These are phyloP conservation scores for Thermochaetoides thermophila DNA, from an alignment of 495 filamentous ascomycete genomes.

Conservation along the genomic window DNA sequence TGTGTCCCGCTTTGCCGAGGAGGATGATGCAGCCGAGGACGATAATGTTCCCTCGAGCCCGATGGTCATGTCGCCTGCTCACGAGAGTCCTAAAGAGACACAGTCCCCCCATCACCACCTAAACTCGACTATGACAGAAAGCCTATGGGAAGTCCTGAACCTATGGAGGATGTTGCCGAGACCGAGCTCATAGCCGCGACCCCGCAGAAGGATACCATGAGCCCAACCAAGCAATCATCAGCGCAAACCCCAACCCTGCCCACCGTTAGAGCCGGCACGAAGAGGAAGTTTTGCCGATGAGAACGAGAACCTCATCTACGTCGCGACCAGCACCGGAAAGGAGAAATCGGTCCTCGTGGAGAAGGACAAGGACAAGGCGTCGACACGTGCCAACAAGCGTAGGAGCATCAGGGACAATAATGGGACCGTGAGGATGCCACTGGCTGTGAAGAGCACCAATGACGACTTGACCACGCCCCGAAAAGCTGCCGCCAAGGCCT, in stretches of 20 bases:
- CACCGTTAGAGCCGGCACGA: constrained; percentile 14
- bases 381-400: constrained; percentile 7
- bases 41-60: no score
- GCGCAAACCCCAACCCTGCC: not conserved
- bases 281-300: constrained; percentile 24
- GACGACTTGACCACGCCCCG: constrained; percentile 28
- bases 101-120: constrained; percentile 1
- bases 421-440: constrained; percentile 20
- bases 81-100: no score
- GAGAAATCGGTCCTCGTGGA: constrained; percentile 9
- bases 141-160: constrained; percentile 8
- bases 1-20: constrained; percentile 47
- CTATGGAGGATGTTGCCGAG: constrained; percentile 5
- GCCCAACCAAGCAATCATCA: constrained; percentile 4
- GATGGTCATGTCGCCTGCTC: no score
- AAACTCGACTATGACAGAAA: constrained; percentile 12
- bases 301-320: constrained; percentile 7
- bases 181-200: constrained; percentile 2
- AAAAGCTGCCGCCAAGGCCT: constrained; percentile 15
- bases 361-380: constrained; percentile 5
- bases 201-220: not conserved
- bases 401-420: constrained; percentile 24
- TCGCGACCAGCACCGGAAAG: constrained; percentile 15
- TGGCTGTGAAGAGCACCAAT: constrained; percentile 33
- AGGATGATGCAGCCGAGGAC: constrained; percentile 45